phyloP scores from a whole-genome alignment of 164 flowering plant species.

The Kalanchoe fedtschenkoi region DNA sequence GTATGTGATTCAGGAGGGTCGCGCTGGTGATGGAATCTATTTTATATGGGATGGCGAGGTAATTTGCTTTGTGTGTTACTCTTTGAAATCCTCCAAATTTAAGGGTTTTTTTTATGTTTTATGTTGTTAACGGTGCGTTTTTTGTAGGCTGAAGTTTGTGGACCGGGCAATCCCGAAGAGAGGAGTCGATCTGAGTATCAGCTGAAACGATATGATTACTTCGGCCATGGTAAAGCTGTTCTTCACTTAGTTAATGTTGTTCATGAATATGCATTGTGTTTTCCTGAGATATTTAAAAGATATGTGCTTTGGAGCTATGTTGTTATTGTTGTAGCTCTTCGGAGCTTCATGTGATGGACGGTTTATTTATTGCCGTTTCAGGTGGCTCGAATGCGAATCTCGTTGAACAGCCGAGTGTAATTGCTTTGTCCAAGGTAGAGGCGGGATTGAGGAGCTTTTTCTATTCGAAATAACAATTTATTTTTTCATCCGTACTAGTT shows the following conservation, averaged over 20 bases:
- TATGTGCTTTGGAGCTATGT: slow-evolving; percentile 32
- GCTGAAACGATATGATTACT: slow-evolving; percentile 61
- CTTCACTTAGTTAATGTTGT: neutral
- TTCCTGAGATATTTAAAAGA: no score
- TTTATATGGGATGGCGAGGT: slow-evolving; percentile 92
- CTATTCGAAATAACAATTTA: neutral
- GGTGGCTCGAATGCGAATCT: slow-evolving; percentile 17
- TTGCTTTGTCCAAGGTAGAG: slow-evolving; percentile 66
- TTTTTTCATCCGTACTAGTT: neutral
- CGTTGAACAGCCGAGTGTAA: slow-evolving; percentile 51
- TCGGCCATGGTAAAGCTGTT: slow-evolving; percentile 50
- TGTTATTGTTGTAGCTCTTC: no score
- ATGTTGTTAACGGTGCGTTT: neutral
- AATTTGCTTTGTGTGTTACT: slow-evolving; percentile 1
- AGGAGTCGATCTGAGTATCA: slow-evolving; percentile 46
- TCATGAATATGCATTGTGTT: neutral
- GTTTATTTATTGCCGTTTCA: neutral
- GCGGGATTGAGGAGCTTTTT: neutral
- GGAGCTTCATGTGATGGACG: neutral
- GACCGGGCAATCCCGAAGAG: slow-evolving; percentile 34
- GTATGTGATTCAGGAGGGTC: slow-evolving; percentile 31
- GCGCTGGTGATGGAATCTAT: slow-evolving; percentile 60
- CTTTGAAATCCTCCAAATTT: no score
- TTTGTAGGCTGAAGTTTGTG: slow-evolving; percentile 70
- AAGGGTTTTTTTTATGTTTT: neutral